Evolutionary conservation across 371 early-diverging fungal genomes (phyloP).

Genomic region (Conidiobolus incongruus): DNA sequence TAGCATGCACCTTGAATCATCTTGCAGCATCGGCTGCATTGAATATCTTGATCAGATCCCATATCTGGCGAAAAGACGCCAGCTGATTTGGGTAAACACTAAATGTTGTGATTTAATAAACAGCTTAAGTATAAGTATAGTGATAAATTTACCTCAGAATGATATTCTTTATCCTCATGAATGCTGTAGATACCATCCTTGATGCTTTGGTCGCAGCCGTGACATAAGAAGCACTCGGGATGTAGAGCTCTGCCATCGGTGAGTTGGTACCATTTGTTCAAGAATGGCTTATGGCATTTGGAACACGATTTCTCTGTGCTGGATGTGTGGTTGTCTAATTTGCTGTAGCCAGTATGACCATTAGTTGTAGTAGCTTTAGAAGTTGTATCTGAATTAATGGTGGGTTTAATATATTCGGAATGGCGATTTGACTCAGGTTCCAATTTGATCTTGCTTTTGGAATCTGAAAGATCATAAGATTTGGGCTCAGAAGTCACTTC

Average conservation of each 20-base stretch:
- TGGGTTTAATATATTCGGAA: no score
- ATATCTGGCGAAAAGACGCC: neutral
- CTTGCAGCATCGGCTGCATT: neutral
- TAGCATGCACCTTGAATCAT: constrained; percentile 1
- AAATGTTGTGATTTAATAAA: neutral
- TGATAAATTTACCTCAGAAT: constrained; percentile 3
- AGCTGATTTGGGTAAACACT: neutral
- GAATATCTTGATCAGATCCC: constrained; percentile 3
- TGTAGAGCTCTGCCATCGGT: constrained; percentile 1
- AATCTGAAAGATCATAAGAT: no score
- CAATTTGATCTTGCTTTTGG: no score
- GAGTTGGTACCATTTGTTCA: constrained; percentile 1
- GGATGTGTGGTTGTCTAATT: no score
- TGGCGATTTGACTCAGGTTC: no score
- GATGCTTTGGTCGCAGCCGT: neutral
- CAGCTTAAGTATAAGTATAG: neutral
- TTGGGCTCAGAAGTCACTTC: no score
- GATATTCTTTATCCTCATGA: constrained; percentile 2
- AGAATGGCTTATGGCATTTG: neutral
- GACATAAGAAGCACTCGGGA: constrained; percentile 1
- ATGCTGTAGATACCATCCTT: constrained; percentile 4
- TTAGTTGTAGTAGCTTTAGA: no score
- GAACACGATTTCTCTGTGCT: neutral
- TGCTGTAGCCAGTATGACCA: no score
- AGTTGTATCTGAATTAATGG: no score